These are phyloP conservation scores for Bauhinia variegata DNA, from an alignment of 306 rosid genomes.

Conservation along the genomic window DNA sequence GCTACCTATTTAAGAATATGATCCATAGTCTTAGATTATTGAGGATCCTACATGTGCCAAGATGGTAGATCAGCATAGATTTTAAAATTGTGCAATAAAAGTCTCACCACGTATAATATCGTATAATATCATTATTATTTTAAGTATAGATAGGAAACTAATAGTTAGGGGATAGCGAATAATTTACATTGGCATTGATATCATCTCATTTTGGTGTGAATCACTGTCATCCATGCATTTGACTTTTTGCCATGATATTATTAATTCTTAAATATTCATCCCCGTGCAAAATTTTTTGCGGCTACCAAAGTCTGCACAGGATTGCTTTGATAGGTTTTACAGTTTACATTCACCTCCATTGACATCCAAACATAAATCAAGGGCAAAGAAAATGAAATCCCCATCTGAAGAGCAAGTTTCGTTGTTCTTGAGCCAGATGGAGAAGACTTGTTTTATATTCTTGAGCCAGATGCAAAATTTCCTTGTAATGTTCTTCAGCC, in stretches of 20 bases:
- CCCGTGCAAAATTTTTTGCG: constrained; percentile 40
- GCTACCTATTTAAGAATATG: too few species aligned
- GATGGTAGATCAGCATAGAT: too few species aligned
- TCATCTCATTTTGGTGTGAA: constrained; percentile 9
- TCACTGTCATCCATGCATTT: neutral
- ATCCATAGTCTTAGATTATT: too few species aligned
- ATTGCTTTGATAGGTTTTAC: constrained; percentile 83
- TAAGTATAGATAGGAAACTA: too few species aligned
- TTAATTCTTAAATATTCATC: constrained; percentile 15
- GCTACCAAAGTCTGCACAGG: constrained; percentile 93
- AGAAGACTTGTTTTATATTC: constrained; percentile 77
- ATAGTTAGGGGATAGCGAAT: too few species aligned
- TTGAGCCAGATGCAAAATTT: constrained; percentile 63
- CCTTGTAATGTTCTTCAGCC: constrained; percentile 44
- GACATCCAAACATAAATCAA: constrained; percentile 63
- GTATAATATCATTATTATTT: too few species aligned
- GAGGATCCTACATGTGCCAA: too few species aligned
- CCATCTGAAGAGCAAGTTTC: constrained; percentile 53
- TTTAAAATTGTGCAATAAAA: too few species aligned
- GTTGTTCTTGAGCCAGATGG: constrained; percentile 60
- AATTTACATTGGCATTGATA: too few species aligned
- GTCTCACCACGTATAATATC: too few species aligned
- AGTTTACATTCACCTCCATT: constrained; percentile 52
- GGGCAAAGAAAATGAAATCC: constrained; percentile 55
- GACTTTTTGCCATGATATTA: neutral